A percentile compares a stretch with the other conserved stretches of the same genome.
Evolutionary conservation across 495 filamentous ascomycete species (phyloP).

Genomic region (Aspergillus hancockii): DNA sequence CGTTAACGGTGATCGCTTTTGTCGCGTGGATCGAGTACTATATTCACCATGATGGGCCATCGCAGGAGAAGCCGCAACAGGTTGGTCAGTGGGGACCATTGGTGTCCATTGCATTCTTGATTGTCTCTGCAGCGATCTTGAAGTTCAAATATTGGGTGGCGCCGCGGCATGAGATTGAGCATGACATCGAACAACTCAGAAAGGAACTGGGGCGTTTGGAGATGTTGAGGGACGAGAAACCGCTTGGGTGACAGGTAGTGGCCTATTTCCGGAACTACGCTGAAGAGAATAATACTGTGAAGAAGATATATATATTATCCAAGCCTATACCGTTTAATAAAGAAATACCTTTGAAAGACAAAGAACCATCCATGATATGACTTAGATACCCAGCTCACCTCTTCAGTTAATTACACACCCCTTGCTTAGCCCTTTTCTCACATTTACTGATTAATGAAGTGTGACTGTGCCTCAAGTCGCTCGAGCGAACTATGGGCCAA

Average conservation of each 20-base stretch:
- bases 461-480: too few relatives aligned
- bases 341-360: too few relatives aligned
- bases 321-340: too few relatives aligned
- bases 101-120: constrained; percentile 27
- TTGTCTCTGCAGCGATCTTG: constrained; percentile 31
- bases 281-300: too few relatives aligned
- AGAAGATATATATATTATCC: too few relatives aligned
- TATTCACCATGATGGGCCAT: constrained; percentile 34
- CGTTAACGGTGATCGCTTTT: constrained; percentile 34
- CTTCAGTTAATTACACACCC: too few relatives aligned
- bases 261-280: too few relatives aligned
- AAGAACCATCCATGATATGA: too few relatives aligned
- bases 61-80: constrained; percentile 31
- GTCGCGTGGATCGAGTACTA: constrained; percentile 36
- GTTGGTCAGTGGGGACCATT: constrained; percentile 39
- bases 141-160: constrained; percentile 32
- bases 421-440: too few relatives aligned
- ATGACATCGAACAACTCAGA: constrained; percentile 22
- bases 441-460: too few relatives aligned
- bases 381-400: too few relatives aligned
- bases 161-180: constrained; percentile 26
- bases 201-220: constrained; percentile 21
- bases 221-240: not conserved
- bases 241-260: not conserved
- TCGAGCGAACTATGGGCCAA: too few relatives aligned